A percentile compares a stretch with the other conserved stretches of the same genome.
phyloP scores from a whole-genome alignment of 768 basidiomycete species.

The Calocybe indica region DNA sequence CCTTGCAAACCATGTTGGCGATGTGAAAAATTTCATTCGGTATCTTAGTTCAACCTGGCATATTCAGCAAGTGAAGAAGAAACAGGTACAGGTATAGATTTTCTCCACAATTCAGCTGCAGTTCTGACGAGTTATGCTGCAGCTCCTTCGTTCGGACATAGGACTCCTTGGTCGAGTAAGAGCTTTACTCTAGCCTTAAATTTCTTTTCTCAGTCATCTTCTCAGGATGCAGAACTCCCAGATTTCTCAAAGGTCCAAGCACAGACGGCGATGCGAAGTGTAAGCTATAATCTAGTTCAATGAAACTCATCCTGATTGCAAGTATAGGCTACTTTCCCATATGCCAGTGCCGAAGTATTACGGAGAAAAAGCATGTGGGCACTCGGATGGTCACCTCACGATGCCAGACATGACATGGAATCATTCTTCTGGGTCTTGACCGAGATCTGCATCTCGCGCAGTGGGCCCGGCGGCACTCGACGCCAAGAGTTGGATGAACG shows the following conservation, averaged over 20 bases:
- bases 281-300: neutral
- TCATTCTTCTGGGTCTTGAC: conserved; percentile 1
- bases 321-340: neutral
- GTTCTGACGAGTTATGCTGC: no score
- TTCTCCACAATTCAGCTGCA: no score
- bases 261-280: neutral
- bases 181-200: no score
- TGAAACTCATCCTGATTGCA: neutral
- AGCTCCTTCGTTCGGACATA: no score
- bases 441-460: neutral
- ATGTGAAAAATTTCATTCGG: no score
- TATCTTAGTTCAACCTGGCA: no score
- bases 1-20: no score
- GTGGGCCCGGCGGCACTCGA: neutral
- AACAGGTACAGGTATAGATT: neutral
- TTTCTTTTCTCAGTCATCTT: no score
- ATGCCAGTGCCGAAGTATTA: neutral
- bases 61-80: neutral
- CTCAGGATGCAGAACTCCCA: no score
- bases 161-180: no score
- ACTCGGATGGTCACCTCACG: neutral
- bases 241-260: neutral
- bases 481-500: neutral
- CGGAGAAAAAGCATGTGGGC: neutral
- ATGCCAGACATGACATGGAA: conserved; percentile 1